These are phyloP conservation scores for Pisolithus thermaeus DNA, from an alignment of 1,284 basidiomycete species.

Conservation along the genomic window DNA sequence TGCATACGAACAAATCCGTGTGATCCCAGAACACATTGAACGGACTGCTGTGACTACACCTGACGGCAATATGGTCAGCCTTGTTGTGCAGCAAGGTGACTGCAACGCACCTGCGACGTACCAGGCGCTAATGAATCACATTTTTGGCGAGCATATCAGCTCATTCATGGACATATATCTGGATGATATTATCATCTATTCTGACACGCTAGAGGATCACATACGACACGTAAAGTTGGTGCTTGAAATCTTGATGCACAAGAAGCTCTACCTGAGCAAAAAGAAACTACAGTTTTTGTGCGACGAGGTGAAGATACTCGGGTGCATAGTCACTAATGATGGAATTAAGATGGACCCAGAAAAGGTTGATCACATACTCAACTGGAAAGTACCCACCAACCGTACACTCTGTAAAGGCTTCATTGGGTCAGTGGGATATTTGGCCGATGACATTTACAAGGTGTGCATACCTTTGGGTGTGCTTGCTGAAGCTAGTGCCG, in stretches of 20 bases:
- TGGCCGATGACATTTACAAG: too few species aligned
- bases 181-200: slow-evolving; percentile 34
- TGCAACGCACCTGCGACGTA: slow-evolving; percentile 25
- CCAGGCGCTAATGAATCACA: slow-evolving; percentile 26
- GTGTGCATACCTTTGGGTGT: slow-evolving; percentile 29
- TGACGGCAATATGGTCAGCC: slow-evolving; percentile 31
- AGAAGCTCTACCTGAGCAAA: slow-evolving; percentile 27
- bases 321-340: too few species aligned
- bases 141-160: too few species aligned
- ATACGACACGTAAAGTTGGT: slow-evolving; percentile 25
- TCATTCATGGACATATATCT: slow-evolving; percentile 22
- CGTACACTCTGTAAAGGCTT: too few species aligned
- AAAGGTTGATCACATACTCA: too few species aligned
- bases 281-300: too few species aligned
- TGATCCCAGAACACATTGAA: slow-evolving; percentile 27
- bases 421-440: too few species aligned
- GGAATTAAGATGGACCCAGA: too few species aligned
- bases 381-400: too few species aligned
- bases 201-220: slow-evolving; percentile 30
- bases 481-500: slow-evolving; percentile 21
- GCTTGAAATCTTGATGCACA: slow-evolving; percentile 20
- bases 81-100: slow-evolving; percentile 29
- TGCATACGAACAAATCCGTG: slow-evolving; percentile 32
- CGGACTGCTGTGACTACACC: slow-evolving; percentile 21
- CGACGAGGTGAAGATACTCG: too few species aligned